Conservation (phyloP, 2,329 filamentous ascomycete species). For the Talaromyces piceae region DNA sequence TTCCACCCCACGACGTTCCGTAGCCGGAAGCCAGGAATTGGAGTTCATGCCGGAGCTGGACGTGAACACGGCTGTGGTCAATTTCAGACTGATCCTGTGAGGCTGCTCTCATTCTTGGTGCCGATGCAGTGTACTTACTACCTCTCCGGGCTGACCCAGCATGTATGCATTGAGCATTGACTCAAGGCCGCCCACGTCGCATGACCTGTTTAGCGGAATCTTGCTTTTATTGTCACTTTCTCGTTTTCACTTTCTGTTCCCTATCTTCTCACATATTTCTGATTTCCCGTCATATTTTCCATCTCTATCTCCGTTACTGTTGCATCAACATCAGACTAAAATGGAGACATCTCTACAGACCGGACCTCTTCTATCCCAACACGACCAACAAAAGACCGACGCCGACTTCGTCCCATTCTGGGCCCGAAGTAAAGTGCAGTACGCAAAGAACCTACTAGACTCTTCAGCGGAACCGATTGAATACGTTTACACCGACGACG, state of each 20-base stretch:
- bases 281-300: neutral
- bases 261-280: neutral
- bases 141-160: neutral
- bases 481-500: constrained; percentile 37
- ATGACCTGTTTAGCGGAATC: constrained; percentile 2
- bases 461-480: constrained; percentile 34
- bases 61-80: too few species aligned
- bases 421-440: constrained; percentile 31
- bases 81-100: too few species aligned
- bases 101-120: too few species aligned
- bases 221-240: neutral
- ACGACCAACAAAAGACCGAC: constrained; percentile 13
- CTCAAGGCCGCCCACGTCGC: neutral
- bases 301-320: neutral
- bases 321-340: constrained; percentile 15
- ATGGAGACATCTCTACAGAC: constrained; percentile 19
- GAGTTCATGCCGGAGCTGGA: neutral
- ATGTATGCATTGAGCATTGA: too few species aligned
- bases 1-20: neutral
- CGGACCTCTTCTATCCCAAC: neutral
- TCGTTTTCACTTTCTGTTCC: neutral
- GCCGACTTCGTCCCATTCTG: constrained; percentile 29
- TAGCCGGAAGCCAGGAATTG: neutral
- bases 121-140: neutral
- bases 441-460: constrained; percentile 34